phyloP scores from a whole-genome alignment of 805 yeast species.

The Allodekkera sacchari region DNA sequence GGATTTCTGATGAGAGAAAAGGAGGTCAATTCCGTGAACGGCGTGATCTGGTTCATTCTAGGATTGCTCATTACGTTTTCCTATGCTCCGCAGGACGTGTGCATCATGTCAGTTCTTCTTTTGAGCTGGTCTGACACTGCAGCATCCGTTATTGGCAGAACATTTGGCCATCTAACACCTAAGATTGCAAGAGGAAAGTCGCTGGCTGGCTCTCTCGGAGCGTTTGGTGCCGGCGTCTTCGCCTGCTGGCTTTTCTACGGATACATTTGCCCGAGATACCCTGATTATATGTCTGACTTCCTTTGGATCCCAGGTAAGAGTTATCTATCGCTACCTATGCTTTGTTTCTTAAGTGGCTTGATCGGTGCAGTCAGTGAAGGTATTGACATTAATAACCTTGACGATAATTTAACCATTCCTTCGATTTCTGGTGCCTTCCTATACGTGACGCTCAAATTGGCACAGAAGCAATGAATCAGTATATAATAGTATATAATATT shows the following conservation, averaged over 20 bases:
- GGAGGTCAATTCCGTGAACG: slow-evolving; percentile 70
- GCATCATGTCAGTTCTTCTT: slow-evolving; percentile 64
- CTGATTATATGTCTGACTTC: slow-evolving; percentile 42
- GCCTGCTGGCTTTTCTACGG: slow-evolving; percentile 68
- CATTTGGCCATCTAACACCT: slow-evolving; percentile 78
- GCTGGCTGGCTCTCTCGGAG: slow-evolving; percentile 85
- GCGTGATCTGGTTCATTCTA: slow-evolving; percentile 78
- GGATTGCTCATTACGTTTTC: slow-evolving; percentile 70
- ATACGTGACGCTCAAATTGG: slow-evolving; percentile 14
- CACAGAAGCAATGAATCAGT: slow-evolving; percentile 4
- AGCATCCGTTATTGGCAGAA: slow-evolving; percentile 89
- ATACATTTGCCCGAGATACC: slow-evolving; percentile 54
- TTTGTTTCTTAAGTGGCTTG: slow-evolving; percentile 62
- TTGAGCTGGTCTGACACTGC: slow-evolving; percentile 98
- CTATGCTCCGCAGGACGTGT: slow-evolving; percentile 71
- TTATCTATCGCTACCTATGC: slow-evolving; percentile 38
- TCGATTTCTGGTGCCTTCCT: slow-evolving; percentile 68
- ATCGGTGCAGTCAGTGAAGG: slow-evolving; percentile 86
- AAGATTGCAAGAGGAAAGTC: slow-evolving; percentile 68
- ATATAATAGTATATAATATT: background rate
- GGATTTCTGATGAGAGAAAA: slow-evolving; percentile 82
- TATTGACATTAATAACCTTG: slow-evolving; percentile 65
- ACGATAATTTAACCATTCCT: slow-evolving; percentile 94
- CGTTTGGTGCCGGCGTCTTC: slow-evolving; percentile 62
- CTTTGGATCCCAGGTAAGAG: slow-evolving; percentile 62